Base-by-base conservation (phyloP, 1,284 basidiomycete species). In the Psilocybe mexicana region DNA sequence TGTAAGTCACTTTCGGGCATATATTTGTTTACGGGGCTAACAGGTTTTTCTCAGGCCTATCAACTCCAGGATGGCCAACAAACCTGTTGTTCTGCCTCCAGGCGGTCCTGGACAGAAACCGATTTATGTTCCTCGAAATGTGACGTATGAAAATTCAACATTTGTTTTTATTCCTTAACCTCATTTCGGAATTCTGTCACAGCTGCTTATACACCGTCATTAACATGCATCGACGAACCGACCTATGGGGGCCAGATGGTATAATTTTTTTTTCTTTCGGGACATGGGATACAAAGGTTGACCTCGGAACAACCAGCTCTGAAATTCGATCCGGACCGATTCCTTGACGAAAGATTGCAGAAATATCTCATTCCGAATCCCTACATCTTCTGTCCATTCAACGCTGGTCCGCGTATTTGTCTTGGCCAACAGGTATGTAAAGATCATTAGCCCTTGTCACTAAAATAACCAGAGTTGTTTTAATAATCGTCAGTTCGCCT, bases 361-460 rank as follows among this genome's bases (percentile, higher is more conserved):
- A 80, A 78, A 59, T 83, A 83, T 59, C 71, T 83, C 11, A 76
- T 74, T 0, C 74, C 77, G 1, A 85, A 86, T 63, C 84, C 84
- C 3, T 84, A 78, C 69, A 83, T 85, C 49, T 86, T 85, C 71
- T 67, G 81, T 1, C 84, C 85, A 1, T 86, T 86, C 76, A 84
- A 84, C 63, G 83, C 79, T 0, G 82, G 82, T 1, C 80, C 80
- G 3, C 70, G 82, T 3, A 82, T 84, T 58, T 84, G 82, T 60
- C 75, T 85, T 11, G 83, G 81, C 4, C 81, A 83, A 64, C 79
- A 78, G 70, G 76, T 76, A 36, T 23, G 60, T 49, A 42, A 55
- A 40, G 26, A 30, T 44, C 28, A 36, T 42, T 1, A 4, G n/a
- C 3, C 24, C 25, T 7, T 44, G 23, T 44, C 5, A 18, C 18